phyloP scores from a whole-genome alignment of 2,329 filamentous ascomycete species.

The Hymenoscyphus salicellus region DNA sequence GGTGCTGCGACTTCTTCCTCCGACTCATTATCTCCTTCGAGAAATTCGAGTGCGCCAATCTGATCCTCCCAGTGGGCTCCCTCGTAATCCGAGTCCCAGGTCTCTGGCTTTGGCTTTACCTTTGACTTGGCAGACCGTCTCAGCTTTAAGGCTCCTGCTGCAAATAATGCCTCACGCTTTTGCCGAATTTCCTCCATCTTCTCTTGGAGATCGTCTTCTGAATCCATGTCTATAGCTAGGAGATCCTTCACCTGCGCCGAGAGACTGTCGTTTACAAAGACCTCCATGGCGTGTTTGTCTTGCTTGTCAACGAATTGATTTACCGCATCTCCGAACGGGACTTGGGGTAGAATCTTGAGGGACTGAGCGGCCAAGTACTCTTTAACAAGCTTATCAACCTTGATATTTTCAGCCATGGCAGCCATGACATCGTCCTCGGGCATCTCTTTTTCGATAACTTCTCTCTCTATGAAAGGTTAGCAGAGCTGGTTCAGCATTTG shows the following conservation, averaged over 20 bases:
- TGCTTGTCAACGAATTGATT: constrained; percentile 92
- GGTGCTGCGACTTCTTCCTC: constrained; percentile 45
- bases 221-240: constrained; percentile 62
- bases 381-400: constrained; percentile 82
- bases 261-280: constrained; percentile 71
- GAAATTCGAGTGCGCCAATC: constrained; percentile 59
- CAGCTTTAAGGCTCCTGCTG: constrained; percentile 56
- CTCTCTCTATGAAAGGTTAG: constrained; percentile 36
- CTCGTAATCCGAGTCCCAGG: constrained; percentile 87
- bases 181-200: constrained; percentile 72
- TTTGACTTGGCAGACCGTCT: constrained; percentile 47
- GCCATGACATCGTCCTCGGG: constrained; percentile 63
- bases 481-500: neutral
- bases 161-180: constrained; percentile 68
- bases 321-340: constrained; percentile 88
- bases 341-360: constrained; percentile 87
- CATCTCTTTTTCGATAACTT: constrained; percentile 51
- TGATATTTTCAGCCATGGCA: constrained; percentile 68
- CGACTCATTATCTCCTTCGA: constrained; percentile 35
- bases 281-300: constrained; percentile 86
- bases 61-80: constrained; percentile 77
- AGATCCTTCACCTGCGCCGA: constrained; percentile 68
- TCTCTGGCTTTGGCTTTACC: constrained; percentile 71
- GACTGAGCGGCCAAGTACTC: constrained; percentile 86
- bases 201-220: constrained; percentile 66